Base-by-base conservation (phyloP, 495 filamentous ascomycete species). In the Penicillium lividum region DNA sequence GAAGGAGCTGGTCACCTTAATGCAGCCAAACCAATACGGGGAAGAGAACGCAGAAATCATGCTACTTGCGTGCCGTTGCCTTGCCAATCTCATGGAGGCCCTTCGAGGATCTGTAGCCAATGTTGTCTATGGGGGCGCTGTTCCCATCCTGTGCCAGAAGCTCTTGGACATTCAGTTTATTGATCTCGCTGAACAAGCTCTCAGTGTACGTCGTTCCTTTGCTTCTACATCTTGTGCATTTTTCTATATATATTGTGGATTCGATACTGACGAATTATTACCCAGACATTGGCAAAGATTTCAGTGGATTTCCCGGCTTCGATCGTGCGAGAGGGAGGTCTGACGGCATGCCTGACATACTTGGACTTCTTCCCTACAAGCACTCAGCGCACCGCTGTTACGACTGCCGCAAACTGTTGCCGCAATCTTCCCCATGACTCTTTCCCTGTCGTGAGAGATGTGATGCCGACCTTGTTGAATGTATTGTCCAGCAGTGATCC, bases 11-110 rank as follows among this genome's bases (percentile, higher is more conserved):
- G 92, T 98, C 29, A 72, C 81, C 1, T 75, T 99, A 63, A 97
- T 99, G 94, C 88, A 95, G 61, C 91, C 93, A 0, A 87, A 86
- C 68, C 89, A 93, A 29, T 83, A 87, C 46, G 92, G 90, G 18
- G 90, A 93, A 62, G 92, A 95, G 69, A 97, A 96, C 67, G 89
- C 93, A 4, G 93, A 99, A 72, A 97, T 97, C 63, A 97, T 97
- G 93, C 86, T 98, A 3, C 82, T 97, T 57, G 95, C 95, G 5
- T 98, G 95, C 70, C 89, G 95, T 48, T 98, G 90, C 71, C 86
- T 99, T 48, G 95, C 95, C 49, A 97, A 99, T 64, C 72, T 99
- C 31, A 99, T 99, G 93, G 95, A 99, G 70, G 95, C 95, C 30
- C 77, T 98, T 25, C 92, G 94, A 25, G 85, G 90, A 16, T 93